A percentile compares a stretch with the other conserved stretches of the same genome.
Conservation (phyloP, 2,329 filamentous ascomycete species). For the Aspergillus sp. region DNA sequence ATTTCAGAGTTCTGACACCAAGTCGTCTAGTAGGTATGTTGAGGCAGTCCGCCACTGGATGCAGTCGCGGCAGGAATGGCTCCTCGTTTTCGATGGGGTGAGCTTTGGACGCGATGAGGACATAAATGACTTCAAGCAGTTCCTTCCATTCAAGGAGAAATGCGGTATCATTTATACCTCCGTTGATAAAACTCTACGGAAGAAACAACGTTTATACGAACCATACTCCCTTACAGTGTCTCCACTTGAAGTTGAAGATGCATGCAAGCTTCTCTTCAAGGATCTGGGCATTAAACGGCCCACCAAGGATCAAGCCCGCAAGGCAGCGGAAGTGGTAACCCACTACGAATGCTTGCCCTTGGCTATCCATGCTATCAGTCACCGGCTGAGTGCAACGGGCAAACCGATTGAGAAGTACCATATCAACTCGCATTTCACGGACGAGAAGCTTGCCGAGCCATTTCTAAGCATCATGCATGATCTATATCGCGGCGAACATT, state of each 20-base stretch:
- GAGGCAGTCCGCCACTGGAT: constrained; percentile 63
- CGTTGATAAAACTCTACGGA: constrained; percentile 57
- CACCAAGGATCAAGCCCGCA: constrained; percentile 54
- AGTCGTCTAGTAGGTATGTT: constrained; percentile 52
- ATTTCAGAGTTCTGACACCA: constrained; percentile 36
- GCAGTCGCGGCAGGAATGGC: constrained; percentile 61
- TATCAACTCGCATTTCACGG: constrained; percentile 56
- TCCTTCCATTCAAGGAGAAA: constrained; percentile 63
- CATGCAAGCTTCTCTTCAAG: constrained; percentile 60
- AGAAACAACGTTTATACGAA: constrained; percentile 61
- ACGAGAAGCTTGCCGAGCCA: constrained; percentile 54
- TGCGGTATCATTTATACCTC: constrained; percentile 70
- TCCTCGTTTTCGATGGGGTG: constrained; percentile 67
- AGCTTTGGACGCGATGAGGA: constrained; percentile 59
- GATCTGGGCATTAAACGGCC: constrained; percentile 62
- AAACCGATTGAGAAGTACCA: constrained; percentile 62
- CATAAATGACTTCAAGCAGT: constrained; percentile 52
- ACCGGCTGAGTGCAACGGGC: constrained; percentile 59
- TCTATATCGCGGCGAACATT: constrained; percentile 39
- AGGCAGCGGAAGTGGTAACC: constrained; percentile 62
- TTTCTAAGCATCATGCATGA: constrained; percentile 51
- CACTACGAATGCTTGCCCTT: constrained; percentile 65
- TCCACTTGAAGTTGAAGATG: constrained; percentile 56
- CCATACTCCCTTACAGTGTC: constrained; percentile 58
- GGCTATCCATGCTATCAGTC: constrained; percentile 66